Percentiles rank a stretch among this genome's conserved stretches.
Conservation (phyloP, 345 rosid species). For the Aethionema arabicum region DNA sequence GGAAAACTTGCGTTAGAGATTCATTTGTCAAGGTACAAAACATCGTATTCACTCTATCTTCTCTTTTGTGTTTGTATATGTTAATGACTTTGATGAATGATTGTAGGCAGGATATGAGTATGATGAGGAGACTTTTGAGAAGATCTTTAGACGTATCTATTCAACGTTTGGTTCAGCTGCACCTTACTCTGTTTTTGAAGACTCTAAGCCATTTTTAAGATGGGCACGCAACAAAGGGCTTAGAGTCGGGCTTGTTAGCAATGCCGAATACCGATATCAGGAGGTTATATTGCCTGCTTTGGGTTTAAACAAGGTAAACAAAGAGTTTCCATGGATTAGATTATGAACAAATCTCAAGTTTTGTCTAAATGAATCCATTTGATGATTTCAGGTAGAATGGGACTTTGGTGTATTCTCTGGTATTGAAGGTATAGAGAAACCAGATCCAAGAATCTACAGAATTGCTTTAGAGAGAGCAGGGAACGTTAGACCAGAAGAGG, state of each 20-base stretch:
- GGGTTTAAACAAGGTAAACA: constrained; percentile 67
- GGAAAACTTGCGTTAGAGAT: constrained; percentile 86
- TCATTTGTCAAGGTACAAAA: constrained; percentile 68
- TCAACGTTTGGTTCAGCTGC: constrained; percentile 95
- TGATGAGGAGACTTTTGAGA: constrained; percentile 91
- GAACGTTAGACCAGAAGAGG: constrained; percentile 63
- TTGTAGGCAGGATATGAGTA: constrained; percentile 92
- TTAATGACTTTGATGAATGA: constrained; percentile 10
- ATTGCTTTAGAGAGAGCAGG: constrained; percentile 82
- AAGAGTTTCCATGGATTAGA: neutral
- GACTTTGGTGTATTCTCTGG: constrained; percentile 98
- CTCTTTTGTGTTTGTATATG: neutral
- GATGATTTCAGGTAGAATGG: constrained; percentile 69
- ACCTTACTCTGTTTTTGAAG: constrained; percentile 75
- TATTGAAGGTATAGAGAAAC: constrained; percentile 89
- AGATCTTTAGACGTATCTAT: constrained; percentile 77
- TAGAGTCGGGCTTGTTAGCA: constrained; percentile 74
- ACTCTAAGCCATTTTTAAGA: constrained; percentile 79
- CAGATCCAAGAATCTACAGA: constrained; percentile 69
- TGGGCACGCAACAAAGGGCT: constrained; percentile 76
- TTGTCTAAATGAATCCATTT: neutral
- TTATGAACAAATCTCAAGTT: too few species aligned
- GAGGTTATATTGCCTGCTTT: constrained; percentile 93
- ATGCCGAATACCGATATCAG: constrained; percentile 80
- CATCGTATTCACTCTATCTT: neutral